Percentiles rank a stretch among this genome's conserved stretches.
Evolutionary conservation across 495 filamentous ascomycete genomes (phyloP).

Genomic region (Paragyromitra xinjiangensis): DNA sequence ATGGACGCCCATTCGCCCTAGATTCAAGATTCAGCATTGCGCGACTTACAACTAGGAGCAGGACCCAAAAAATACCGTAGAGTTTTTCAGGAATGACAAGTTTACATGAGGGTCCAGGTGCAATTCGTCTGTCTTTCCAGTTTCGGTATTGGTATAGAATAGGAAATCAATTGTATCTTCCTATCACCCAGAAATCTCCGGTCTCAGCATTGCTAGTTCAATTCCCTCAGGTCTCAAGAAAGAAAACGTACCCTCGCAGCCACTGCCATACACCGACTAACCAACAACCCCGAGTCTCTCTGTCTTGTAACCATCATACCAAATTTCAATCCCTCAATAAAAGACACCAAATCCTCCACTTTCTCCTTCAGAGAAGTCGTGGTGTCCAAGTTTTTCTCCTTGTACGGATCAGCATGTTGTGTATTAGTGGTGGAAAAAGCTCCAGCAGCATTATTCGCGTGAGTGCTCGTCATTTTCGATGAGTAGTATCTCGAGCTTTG

Average conservation of each 20-base stretch:
- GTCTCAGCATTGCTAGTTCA: conserved; percentile 11
- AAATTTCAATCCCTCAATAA: conserved; percentile 77
- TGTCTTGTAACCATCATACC: conserved; percentile 79
- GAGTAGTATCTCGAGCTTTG: conserved; percentile 17
- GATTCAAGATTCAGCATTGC: conserved; percentile 5
- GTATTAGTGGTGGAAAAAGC: conserved; percentile 23
- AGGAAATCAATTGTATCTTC: conserved; percentile 81
- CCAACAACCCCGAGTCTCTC: conserved; percentile 66
- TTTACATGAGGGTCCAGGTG: conserved; percentile 78
- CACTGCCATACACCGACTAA: conserved; percentile 88
- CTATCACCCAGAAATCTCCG: conserved; percentile 62
- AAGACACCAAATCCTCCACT: conserved; percentile 75
- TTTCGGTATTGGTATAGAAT: conserved; percentile 94
- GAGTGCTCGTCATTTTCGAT: conserved; percentile 45
- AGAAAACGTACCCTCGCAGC: conserved; percentile 74
- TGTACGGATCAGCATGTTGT: conserved; percentile 82
- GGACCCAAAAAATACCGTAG: conserved; percentile 65
- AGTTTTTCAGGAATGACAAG: conserved; percentile 81
- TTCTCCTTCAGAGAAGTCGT: conserved; percentile 75
- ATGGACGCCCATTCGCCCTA: conserved; percentile 77
- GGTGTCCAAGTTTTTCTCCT: conserved; percentile 71
- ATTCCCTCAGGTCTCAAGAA: background rate
- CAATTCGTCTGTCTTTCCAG: conserved; percentile 89
- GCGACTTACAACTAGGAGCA: background rate
- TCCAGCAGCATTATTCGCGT: conserved; percentile 29